Base-by-base conservation (phyloP, 129 eudicot species). In the Helianthus tuberosus region DNA sequence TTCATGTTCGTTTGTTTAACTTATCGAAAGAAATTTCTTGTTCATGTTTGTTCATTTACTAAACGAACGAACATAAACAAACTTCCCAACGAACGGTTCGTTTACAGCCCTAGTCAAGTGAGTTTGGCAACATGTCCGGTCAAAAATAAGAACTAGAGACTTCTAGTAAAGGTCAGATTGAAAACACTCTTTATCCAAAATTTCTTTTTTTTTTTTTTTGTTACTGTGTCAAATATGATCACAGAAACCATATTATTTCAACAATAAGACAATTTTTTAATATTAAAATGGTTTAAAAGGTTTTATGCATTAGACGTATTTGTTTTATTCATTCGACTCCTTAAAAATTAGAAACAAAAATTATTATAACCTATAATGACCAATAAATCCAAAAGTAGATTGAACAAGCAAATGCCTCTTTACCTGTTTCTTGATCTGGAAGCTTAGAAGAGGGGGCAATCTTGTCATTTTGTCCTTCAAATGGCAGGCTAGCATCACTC, bases 341-440 rank as follows among this genome's bases (percentile, higher is more conserved):
- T 58, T 58, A 4, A 6, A 58, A 9, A 58, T 11, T 23, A 58
- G 5, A 11, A 10, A 23, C 64, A 27, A 27, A 25, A 10, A 11
- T 58, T 0, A 58, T 13, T 5, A 13, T 12, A 62, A 62, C 47
- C 17, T 32, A 11, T 12, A 32, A 5, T 5, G 1, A 14, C 23
- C 25, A 13, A 49, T 14, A 49, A 11, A 62, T 6, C 17, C 23
- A 14, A 5, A 59, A 59, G 64, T 16, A 27, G 39, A 59, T 3
- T 59, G 64, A 55, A 55, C 23, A 50, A 38, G 2, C 5, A 62
- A 27, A 71, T 14, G 46, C n/a, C 60, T 32, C 32, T 15, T 65
- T 58, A 88, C 96, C 97, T 80, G 85, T 72, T 53, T 58, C 76
- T 75, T 46, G 75, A 52, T 77, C 65, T 41, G 72, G 29, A 8